Base-by-base conservation (phyloP, 2,329 filamentous ascomycete species). In the Botrytis elliptica region DNA sequence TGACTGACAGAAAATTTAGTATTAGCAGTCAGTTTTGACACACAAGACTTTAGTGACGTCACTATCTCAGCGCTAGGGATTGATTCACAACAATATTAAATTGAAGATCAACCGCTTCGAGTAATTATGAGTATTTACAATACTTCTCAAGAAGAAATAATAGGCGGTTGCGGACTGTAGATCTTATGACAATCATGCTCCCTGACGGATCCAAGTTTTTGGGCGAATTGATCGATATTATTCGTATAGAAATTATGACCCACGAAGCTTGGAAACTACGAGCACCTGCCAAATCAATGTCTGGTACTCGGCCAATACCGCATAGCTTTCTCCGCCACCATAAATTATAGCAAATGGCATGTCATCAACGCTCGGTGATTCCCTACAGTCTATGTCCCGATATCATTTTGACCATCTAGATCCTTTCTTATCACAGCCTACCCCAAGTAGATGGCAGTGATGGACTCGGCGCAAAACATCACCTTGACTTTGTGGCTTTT, bases 391-490 rank as follows among this genome's bases (percentile, higher is more conserved):
- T 4, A 0, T n/a, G 3, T 55, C 4, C 6, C 6, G 25, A 55
- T 16, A 4, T 14, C 1, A 16, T 29, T 16, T 3, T 55, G 4
- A 0, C 10, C 2, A 29, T 1, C 3, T n/a, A n/a, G 4, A n/a
- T 12, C 12, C 12, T 55, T n/a, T n/a, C 25, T 4, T 6, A n/a
- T 7, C 1, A 29, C 3, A n/a, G 14, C 52, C 25, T 29, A 29
- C 14, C 16, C 14, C 25, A n/a, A 55, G 14, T 3, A 55, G 4
- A 18, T 14, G 1, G 12, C 12, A n/a, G 3, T n/a, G 10, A 55
- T n/a, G 22, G 1, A n/a, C 4, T n/a, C 10, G 2, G 1, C 22
- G 44, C 44, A 46, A 46, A 49, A 25, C 22, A 49, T 7, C 46
- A 25, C 46, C 9, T 46, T 2, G 2, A 9, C 0, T 0, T 46